Conservation (phyloP, 352 stramenopile species). For the Phytophthora hibernalis region DNA sequence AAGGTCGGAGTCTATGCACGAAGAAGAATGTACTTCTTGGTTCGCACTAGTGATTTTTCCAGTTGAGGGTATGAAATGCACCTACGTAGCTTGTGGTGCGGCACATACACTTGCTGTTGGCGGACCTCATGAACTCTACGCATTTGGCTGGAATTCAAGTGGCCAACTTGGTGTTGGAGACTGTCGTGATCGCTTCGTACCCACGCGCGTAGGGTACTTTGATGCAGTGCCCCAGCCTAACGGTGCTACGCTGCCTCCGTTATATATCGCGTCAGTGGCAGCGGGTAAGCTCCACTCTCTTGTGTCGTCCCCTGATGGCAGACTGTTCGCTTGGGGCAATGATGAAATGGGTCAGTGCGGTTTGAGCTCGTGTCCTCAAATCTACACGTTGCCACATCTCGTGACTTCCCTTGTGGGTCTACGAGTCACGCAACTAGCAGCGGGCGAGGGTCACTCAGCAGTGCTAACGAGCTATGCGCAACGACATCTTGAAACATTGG, state of each 20-base stretch:
- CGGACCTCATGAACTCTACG: constrained; percentile 42
- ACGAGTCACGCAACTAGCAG: constrained; percentile 55
- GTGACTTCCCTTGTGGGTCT: constrained; percentile 67
- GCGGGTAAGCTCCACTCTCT: constrained; percentile 69
- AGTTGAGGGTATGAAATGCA: constrained; percentile 33
- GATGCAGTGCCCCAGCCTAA: constrained; percentile 14
- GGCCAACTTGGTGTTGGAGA: constrained; percentile 75
- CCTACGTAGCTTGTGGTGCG: constrained; percentile 62
- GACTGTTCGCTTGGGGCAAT: constrained; percentile 74
- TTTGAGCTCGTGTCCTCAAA: constrained; percentile 67
- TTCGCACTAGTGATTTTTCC: constrained; percentile 39
- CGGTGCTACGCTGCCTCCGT: constrained; percentile 4
- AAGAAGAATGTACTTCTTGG: constrained; percentile 42
- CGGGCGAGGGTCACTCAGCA: constrained; percentile 63
- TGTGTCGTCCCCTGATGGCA: constrained; percentile 49
- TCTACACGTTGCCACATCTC: constrained; percentile 80
- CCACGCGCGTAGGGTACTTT: constrained; percentile 66
- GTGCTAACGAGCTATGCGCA: constrained; percentile 50
- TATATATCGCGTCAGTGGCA: constrained; percentile 49
- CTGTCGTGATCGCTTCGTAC: constrained; percentile 49
- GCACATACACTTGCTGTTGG: constrained; percentile 68
- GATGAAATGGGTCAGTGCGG: constrained; percentile 82
- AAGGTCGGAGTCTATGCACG: not conserved
- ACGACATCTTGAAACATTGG: constrained; percentile 51
- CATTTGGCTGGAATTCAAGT: constrained; percentile 67